Evolutionary conservation across 176 grass and related monocot genomes (phyloP), one percentile per base, ranked within the genome.

Genomic region (Triticum timopheevii): DNA sequence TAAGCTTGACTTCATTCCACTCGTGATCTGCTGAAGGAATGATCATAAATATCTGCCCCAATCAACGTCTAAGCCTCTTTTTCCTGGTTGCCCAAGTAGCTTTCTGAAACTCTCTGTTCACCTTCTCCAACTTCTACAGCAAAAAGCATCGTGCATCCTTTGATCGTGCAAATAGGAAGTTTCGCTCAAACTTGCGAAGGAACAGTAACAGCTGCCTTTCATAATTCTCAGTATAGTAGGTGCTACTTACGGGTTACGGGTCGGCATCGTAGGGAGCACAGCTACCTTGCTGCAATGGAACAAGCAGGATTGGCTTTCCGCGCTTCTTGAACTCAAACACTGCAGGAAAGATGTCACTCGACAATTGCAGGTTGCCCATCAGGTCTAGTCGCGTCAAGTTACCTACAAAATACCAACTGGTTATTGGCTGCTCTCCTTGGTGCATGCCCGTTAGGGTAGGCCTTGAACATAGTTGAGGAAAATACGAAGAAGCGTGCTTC

Each of bases 211-310:
- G n/a, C n/a, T n/a, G n/a, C n/a, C n/a, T n/a, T n/a, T n/a, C n/a
- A n/a, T n/a, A n/a, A n/a, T n/a, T n/a, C n/a, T n/a, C n/a, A 75
- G 7, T 69, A 33, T 33, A 77, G 11, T 4, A 42, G 20, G 31
- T 40, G 15, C 34, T 58, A 54, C 62, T 80, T 81, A 90, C 16
- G 2, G 86, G 30, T 89, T 77, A 95, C 7, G 64, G 90, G 30
- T 92, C 90, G 61, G 88, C 90, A 27, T 92, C 87, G 2, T 92
- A 89, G 22, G 87, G 87, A 67, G 36, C 30, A n/a, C 20, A 79
- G 30, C 59, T 12, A 36, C 44, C 56, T 35, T 23, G 64, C 16
- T 68, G 67, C 30, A 59, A 68, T 10, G 87, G 74, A 49, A 92
- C 47, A 59, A 83, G 61, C 42, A 92, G 44, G 35, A 92, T 89